Base-by-base conservation (phyloP, 2,329 filamentous ascomycete genomes). In the Talaromyces albobiverticillius region DNA sequence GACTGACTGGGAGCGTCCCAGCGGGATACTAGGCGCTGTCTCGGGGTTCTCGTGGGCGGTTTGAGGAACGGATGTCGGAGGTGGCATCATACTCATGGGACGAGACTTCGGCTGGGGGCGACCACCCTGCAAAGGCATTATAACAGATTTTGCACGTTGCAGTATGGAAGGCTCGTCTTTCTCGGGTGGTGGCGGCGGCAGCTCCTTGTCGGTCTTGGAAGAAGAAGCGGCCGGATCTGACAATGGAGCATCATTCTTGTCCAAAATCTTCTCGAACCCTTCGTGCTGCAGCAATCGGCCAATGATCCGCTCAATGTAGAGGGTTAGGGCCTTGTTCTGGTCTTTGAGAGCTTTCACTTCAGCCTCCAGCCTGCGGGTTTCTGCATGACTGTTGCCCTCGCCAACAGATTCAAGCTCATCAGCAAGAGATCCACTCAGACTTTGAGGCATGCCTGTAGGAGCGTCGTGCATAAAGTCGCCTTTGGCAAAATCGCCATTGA, bases 221-320 rank as follows among this genome's bases (percentile, higher is more conserved):
- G 36, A 16, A 54, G 61, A 51, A 25, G 40, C 52, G 54, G 54
- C 69, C 32, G 62, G 53, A 47, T 67, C 67, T 16, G 67, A 62
- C 3, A 67, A 58, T 13, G 70, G 65, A 23, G 76, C 74, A 63
- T 85, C 84, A 8, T 87, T 89, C 70, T 90, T 88, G 68, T 95
- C 90, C 38, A 96, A 80, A 57, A 97, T 95, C 58, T 90, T 86
- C 74, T 99, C 93, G 62, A 96, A 97, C 62, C 95, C 92, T 66
- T 95, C 89, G 73, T 96, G 89, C 68, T 95, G 89, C 58, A 99
- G 82, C 42, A 99, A 83, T 54, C 94, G 88, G 71, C 94, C 94
- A 69, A 99, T 96, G 71, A 99, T 97, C 76, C 94, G 95, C 82
- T 97, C 96, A 78, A 99, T 96, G 77, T 99, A 99, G 60, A 97